These are phyloP conservation scores for Backusella australiensis DNA, from an alignment of 192 early-diverging fungal genomes.

Conservation along the genomic window DNA sequence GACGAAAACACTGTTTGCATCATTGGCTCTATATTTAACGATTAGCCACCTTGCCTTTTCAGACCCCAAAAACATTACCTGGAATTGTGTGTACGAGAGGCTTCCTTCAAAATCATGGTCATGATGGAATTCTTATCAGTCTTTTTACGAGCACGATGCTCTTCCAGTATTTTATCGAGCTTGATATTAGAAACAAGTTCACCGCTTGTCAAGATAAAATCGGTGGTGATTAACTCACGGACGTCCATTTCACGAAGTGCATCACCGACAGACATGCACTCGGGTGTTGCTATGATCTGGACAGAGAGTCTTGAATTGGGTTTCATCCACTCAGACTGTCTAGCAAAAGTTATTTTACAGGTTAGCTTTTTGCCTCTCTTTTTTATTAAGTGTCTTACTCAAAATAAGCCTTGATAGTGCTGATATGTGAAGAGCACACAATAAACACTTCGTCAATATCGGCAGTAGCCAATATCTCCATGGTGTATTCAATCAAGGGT, in stretches of 20 bases:
- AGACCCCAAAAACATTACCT: constrained; percentile 18
- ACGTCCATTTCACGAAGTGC: constrained; percentile 88
- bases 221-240: constrained; percentile 71
- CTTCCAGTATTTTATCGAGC: constrained; percentile 69
- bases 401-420: constrained; percentile 82
- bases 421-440: constrained; percentile 80
- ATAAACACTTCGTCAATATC: constrained; percentile 86
- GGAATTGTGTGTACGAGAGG: constrained; percentile 51
- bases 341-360: constrained; percentile 9
- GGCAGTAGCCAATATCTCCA: constrained; percentile 87
- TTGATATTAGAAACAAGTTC: constrained; percentile 92
- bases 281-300: constrained; percentile 67
- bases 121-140: constrained; percentile 87
- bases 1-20: constrained; percentile 82
- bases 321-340: constrained; percentile 72
- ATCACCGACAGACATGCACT: constrained; percentile 82
- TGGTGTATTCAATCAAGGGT: constrained; percentile 94
- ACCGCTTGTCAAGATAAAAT: constrained; percentile 92
- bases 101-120: constrained; percentile 89
- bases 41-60: not conserved
- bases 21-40: constrained; percentile 44
- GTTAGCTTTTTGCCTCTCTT: not conserved
- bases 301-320: constrained; percentile 67
- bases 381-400: constrained; percentile 46
- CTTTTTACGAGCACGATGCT: constrained; percentile 70